A percentile compares a stretch with the other conserved stretches of the same genome.
These are phyloP conservation scores for Aspergillus luchuensis DNA, from an alignment of 2,329 filamentous ascomycete genomes.

Conservation along the genomic window DNA sequence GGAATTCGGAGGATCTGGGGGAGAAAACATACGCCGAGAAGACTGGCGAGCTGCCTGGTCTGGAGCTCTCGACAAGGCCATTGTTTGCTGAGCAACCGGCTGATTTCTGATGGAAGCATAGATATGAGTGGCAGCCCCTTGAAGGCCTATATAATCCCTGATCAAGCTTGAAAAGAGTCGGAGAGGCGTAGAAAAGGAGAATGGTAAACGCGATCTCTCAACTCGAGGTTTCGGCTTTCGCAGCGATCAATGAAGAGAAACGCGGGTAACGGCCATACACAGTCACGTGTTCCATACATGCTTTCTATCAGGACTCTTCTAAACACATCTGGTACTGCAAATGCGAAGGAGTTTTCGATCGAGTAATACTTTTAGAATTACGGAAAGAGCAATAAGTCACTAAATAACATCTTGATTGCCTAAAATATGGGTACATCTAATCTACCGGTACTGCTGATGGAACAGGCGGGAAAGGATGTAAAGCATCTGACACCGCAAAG, in stretches of 20 bases:
- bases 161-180: not conserved
- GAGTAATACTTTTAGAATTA: not conserved
- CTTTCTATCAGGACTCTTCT: no score
- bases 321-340: no score
- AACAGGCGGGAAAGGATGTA: conserved; percentile 20
- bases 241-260: not conserved
- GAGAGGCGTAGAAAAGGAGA: not conserved
- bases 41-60: conserved; percentile 42
- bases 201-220: not conserved
- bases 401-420: conserved; percentile 15
- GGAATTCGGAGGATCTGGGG: conserved; percentile 3
- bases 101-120: conserved; percentile 39
- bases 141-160: not conserved
- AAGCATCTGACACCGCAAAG: conserved; percentile 19
- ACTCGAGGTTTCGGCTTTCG: not conserved
- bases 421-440: conserved; percentile 41
- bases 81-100: conserved; percentile 39
- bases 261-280: not conserved
- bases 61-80: conserved; percentile 50
- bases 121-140: not conserved
- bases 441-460: conserved; percentile 30
- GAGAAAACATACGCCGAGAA: conserved; percentile 40
- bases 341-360: no score
- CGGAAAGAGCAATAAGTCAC: not conserved
- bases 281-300: conserved; percentile 4